Evolutionary conservation across 306 rosid genomes (phyloP).

Genomic region (Ormosia semicastrata): DNA sequence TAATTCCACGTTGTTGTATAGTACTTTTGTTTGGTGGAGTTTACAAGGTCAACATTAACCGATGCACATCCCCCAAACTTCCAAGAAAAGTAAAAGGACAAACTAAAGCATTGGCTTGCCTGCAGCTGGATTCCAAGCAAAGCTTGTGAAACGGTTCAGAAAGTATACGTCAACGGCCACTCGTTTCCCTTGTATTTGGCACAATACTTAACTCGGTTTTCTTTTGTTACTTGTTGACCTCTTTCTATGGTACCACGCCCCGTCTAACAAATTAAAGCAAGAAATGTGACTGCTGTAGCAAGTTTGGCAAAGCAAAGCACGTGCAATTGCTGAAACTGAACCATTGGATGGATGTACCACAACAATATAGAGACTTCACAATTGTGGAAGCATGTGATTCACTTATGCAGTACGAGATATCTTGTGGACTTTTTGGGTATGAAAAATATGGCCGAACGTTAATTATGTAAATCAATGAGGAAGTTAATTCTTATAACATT

Average conservation of each 20-base stretch:
- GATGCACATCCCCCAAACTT: background rate
- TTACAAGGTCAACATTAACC: background rate
- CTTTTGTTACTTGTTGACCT: background rate
- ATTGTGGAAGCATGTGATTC: background rate
- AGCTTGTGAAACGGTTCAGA: background rate
- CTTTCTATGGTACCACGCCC: background rate
- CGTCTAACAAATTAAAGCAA: background rate
- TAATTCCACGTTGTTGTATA: too few species aligned
- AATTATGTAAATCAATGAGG: background rate
- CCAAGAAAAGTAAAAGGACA: background rate
- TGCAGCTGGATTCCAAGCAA: background rate
- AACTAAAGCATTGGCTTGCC: background rate
- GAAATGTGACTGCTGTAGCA: background rate
- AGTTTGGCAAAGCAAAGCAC: conserved; percentile 2
- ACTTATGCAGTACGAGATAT: background rate
- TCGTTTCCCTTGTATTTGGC: background rate
- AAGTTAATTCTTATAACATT: background rate
- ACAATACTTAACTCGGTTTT: background rate
- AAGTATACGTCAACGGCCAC: background rate
- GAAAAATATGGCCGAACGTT: background rate
- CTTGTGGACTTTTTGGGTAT: background rate
- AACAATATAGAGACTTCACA: background rate
- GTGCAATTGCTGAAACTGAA: background rate
- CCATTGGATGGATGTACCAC: background rate
- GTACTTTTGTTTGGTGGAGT: conserved; percentile 1